Evolutionary conservation across 2,329 filamentous ascomycete species (phyloP).

Genomic region (Aspergillus pseudoviridinutans): DNA sequence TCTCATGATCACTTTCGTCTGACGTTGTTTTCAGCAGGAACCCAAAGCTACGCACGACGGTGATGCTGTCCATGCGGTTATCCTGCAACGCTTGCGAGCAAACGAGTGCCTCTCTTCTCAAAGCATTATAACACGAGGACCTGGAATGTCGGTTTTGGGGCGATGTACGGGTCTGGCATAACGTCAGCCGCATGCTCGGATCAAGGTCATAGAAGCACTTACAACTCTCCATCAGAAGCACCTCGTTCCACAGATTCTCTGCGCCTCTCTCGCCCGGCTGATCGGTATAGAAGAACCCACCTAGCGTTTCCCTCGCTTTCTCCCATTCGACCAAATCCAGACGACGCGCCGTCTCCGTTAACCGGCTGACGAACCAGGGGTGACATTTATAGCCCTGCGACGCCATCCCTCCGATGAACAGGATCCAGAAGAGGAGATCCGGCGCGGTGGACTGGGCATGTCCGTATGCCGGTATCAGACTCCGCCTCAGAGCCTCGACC

Average conservation of each 20-base stretch:
- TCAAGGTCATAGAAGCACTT: background rate
- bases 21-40: too few relatives aligned
- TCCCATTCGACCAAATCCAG: constrained; percentile 9
- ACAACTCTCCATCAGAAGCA: constrained; percentile 3
- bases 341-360: constrained; percentile 4
- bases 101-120: too few relatives aligned
- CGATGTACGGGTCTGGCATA: background rate
- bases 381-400: constrained; percentile 9
- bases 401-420: constrained; percentile 15
- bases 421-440: constrained; percentile 13
- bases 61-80: too few relatives aligned
- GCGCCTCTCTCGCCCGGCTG: background rate
- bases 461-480: background rate
- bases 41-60: too few relatives aligned
- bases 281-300: constrained; percentile 11
- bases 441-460: constrained; percentile 1
- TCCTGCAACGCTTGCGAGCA: too few relatives aligned
- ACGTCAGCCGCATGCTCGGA: background rate
- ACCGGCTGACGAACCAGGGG: constrained; percentile 11
- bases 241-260: constrained; percentile 7
- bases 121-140: background rate
- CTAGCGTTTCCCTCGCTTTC: constrained; percentile 4
- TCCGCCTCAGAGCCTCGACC: constrained; percentile 4
- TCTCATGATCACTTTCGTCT: too few relatives aligned
- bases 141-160: background rate